A percentile compares a stretch with the other conserved stretches of the same genome.
phyloP scores from a whole-genome alignment of 176 grass and related monocot genomes.

The Puccinellia tenuiflora region DNA sequence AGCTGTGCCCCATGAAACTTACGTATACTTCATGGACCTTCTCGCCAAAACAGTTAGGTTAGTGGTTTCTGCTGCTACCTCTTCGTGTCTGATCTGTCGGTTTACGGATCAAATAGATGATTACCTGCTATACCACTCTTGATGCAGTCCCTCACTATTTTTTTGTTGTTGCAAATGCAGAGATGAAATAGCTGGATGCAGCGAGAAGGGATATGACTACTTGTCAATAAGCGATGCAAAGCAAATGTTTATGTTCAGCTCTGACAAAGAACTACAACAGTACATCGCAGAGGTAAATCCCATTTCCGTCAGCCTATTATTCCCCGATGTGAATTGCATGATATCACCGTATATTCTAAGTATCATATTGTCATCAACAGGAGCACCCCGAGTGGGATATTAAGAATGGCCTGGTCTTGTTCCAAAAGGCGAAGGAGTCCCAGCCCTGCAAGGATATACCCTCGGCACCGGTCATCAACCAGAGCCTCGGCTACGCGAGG shows the following conservation, averaged over 20 bases:
- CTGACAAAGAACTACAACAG: slow-evolving; percentile 77
- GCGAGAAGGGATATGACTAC: slow-evolving; percentile 89
- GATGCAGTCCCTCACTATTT: not conserved
- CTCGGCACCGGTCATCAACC: slow-evolving; percentile 73
- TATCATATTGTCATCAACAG: slow-evolving; percentile 24
- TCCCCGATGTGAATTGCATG: not conserved
- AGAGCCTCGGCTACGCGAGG: slow-evolving; percentile 86
- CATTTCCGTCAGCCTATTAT: not conserved
- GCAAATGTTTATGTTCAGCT: slow-evolving; percentile 81
- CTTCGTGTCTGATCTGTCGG: not conserved
- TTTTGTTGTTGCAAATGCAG: slow-evolving; percentile 25
- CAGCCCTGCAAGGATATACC: slow-evolving; percentile 97
- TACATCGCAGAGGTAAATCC: slow-evolving; percentile 72
- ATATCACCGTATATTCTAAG: not conserved
- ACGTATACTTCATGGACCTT: slow-evolving; percentile 97
- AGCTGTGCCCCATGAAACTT: slow-evolving; percentile 68
- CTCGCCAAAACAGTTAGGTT: slow-evolving; percentile 95
- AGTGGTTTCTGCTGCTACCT: slow-evolving; percentile 8
- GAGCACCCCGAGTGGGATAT: slow-evolving; percentile 89
- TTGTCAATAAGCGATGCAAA: slow-evolving; percentile 80
- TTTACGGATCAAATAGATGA: not conserved
- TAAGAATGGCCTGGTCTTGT: slow-evolving; percentile 60
- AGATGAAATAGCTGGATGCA: slow-evolving; percentile 97
- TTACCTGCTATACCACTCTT: not conserved
- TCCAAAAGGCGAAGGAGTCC: slow-evolving; percentile 79